Conservation (phyloP, 2,329 filamentous ascomycete species). For the Fusarium ambrosium region DNA sequence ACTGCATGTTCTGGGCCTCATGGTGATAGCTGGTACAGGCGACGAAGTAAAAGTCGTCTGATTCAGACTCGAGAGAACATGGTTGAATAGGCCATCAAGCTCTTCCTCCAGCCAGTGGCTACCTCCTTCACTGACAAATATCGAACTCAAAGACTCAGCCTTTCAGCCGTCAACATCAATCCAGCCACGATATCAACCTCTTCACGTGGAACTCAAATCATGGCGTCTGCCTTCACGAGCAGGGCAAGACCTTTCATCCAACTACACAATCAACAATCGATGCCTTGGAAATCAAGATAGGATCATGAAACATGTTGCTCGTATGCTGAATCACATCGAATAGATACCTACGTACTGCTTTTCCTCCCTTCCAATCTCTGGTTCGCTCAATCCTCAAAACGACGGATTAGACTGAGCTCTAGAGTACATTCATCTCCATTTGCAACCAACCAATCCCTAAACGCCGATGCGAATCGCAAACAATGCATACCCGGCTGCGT, state of each 20-base stretch:
- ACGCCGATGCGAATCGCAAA: conserved; percentile 56
- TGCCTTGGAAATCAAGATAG: conserved; percentile 10
- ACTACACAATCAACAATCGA: conserved; percentile 20
- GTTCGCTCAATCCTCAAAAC: conserved; percentile 48
- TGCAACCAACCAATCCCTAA: conserved; percentile 52
- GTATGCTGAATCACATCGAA: conserved; percentile 46
- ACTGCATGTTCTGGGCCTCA: neutral
- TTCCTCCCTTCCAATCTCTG: conserved; percentile 51
- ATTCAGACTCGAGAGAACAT: neutral
- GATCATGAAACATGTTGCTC: conserved; percentile 41
- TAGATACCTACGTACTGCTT: conserved; percentile 46
- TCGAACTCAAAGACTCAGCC: neutral
- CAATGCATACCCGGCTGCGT: conserved; percentile 41
- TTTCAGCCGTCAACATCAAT: neutral
- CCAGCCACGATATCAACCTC: conserved; percentile 19
- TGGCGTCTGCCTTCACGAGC: conserved; percentile 15
- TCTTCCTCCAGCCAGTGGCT: neutral
- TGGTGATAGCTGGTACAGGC: neutral
- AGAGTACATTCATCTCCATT: conserved; percentile 54
- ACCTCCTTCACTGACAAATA: neutral
- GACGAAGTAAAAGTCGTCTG: neutral
- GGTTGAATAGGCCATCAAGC: neutral
- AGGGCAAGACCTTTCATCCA: conserved; percentile 10
- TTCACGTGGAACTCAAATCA: conserved; percentile 2
- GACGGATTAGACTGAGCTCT: conserved; percentile 53